Conservation (phyloP, 345 rosid species). For the Brassica rapa region DNA sequence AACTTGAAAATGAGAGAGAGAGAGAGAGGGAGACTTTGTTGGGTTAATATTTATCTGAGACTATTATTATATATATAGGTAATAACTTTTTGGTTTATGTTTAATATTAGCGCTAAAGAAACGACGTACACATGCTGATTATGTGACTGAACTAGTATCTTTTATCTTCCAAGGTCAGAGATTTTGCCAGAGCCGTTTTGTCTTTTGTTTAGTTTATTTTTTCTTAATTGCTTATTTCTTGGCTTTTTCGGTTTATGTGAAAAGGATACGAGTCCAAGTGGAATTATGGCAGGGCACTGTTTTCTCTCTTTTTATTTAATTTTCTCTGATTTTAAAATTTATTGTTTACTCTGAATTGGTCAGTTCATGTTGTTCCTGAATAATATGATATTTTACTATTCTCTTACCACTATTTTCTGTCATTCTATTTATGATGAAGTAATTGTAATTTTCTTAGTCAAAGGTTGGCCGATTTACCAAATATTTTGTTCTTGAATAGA, state of each 20-base stretch:
- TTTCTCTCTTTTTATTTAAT: neutral
- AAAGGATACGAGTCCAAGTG: constrained; percentile 43
- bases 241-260: constrained; percentile 32
- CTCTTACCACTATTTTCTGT: constrained; percentile 6
- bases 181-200: constrained; percentile 53
- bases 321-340: constrained; percentile 23
- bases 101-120: constrained; percentile 33
- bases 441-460: constrained; percentile 31
- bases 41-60: constrained; percentile 21
- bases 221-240: neutral
- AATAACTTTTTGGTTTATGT: neutral
- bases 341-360: constrained; percentile 50
- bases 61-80: neutral
- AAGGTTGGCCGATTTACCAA: constrained; percentile 21
- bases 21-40: constrained; percentile 29
- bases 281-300: constrained; percentile 26
- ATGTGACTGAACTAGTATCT: constrained; percentile 69
- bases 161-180: constrained; percentile 69
- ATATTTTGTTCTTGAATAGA: constrained; percentile 24
- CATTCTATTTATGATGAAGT: constrained; percentile 29
- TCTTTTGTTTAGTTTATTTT: constrained; percentile 32
- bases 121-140: constrained; percentile 88
- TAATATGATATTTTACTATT: constrained; percentile 42
- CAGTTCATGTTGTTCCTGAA: constrained; percentile 65
- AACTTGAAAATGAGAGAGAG: constrained; percentile 24